Evolutionary conservation across 345 rosid species (phyloP), one percentile per base, ranked within the genome.

Genomic region (Garcia nutans): DNA sequence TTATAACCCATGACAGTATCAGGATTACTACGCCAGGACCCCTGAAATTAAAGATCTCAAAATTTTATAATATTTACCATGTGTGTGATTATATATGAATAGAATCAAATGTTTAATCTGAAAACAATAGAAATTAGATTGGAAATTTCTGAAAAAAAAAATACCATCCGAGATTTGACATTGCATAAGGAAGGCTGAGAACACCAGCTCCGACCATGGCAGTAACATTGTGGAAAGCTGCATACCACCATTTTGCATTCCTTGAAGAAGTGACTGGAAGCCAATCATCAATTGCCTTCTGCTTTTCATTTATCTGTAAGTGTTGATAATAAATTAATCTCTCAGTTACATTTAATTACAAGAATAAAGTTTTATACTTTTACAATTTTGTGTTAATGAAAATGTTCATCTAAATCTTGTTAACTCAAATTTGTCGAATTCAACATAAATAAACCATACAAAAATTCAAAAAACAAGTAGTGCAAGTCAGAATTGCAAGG

Each of bases 171-270:
- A 80, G 83, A 22, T 41, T 58, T 17, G 79, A 65, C 83, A 80
- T 80, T 44, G 83, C 79, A 50, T 76, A 80, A 10, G 83, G 83
- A 50, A 80, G 83, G 68, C 83, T 76, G 76, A 80, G 83, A 26
- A 80, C 79, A 50, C 83, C 79, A 58, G 83, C 83, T 57, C 83
- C 83, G 67, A 80, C 83, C 83, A 80, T 80, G 42, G 79, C 83
- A 15, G 83, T 80, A 15, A 80, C 83, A 66, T 76, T 80, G 77
- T 80, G 83, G 73, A 80, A 80, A 75, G 83, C 76, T 31, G 83
- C 54, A 20, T 58, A 76, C 83, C 83, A 80, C 83, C 79, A 76
- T 76, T 76, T 80, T 50, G 83, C 77, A 42, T 76, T 80, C 52
- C 83, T 80, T 26, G 83, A 76, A 44, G 77, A 72, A 59, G 79